Conservation (phyloP, 2,329 filamentous ascomycete species). For the Ambrosiella beaveri region DNA sequence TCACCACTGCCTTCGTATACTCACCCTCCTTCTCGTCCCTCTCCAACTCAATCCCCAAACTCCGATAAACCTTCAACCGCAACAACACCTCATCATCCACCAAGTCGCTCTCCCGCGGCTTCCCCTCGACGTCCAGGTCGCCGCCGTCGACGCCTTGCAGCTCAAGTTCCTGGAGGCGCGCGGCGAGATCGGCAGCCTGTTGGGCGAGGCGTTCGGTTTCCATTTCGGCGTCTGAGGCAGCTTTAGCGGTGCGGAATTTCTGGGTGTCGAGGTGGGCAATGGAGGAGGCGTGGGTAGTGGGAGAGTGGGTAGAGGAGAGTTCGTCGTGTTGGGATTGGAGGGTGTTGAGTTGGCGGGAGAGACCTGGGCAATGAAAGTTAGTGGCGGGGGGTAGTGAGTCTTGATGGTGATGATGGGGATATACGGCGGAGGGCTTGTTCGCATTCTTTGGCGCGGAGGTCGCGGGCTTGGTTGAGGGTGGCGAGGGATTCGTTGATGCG, state of each 20-base stretch:
- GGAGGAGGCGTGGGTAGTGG: slow-evolving; percentile 61
- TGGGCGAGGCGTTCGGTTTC: slow-evolving; percentile 82
- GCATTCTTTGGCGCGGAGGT: slow-evolving; percentile 55
- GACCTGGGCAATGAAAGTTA: slow-evolving; percentile 24
- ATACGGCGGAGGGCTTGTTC: slow-evolving; percentile 47
- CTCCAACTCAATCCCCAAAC: slow-evolving; percentile 78
- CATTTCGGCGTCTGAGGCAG: slow-evolving; percentile 73
- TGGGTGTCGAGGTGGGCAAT: slow-evolving; percentile 80
- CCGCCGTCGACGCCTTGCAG: slow-evolving; percentile 69
- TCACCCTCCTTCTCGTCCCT: slow-evolving; percentile 57
- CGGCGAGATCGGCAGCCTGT: slow-evolving; percentile 58
- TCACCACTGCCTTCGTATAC: slow-evolving; percentile 70
- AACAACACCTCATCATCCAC: slow-evolving; percentile 51
- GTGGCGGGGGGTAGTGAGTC: neutral
- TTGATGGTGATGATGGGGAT: slow-evolving; percentile 5
- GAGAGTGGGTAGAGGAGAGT: slow-evolving; percentile 56
- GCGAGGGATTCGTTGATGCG: slow-evolving; percentile 72
- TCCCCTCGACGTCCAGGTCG: slow-evolving; percentile 17
- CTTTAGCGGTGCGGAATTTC: slow-evolving; percentile 90
- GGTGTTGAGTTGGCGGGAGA: slow-evolving; percentile 59
- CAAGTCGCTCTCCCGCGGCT: slow-evolving; percentile 20
- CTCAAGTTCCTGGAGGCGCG: slow-evolving; percentile 65
- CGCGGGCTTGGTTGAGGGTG: slow-evolving; percentile 69
- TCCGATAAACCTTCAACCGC: slow-evolving; percentile 78
- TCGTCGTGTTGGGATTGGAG: slow-evolving; percentile 62